Evolutionary conservation across 345 rosid species (phyloP).

Genomic region (Crucihimalaya himalaica): DNA sequence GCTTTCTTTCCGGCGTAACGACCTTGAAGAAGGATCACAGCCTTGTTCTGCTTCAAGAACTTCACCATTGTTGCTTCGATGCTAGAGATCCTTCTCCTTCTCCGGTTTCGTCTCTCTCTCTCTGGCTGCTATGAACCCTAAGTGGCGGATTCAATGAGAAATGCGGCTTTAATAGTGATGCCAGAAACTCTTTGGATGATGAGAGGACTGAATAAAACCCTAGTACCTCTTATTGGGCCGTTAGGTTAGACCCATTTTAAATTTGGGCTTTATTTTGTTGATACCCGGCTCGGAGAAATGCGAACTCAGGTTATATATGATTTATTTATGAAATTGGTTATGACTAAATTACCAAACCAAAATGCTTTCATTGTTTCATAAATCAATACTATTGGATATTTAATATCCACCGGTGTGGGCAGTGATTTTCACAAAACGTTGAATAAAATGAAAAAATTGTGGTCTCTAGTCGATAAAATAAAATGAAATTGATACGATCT

Average conservation of each 20-base stretch:
- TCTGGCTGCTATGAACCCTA: slow-evolving; percentile 32
- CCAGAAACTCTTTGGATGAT: neutral
- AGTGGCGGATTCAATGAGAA: neutral
- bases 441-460: too few species aligned
- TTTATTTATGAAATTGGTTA: too few species aligned
- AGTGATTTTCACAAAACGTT: too few species aligned
- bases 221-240: slow-evolving; percentile 19
- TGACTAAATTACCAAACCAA: too few species aligned
- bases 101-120: neutral
- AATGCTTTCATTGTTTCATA: too few species aligned
- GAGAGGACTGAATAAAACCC: neutral
- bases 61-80: slow-evolving; percentile 32
- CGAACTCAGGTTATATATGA: too few species aligned
- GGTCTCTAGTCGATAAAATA: too few species aligned
- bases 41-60: slow-evolving; percentile 51
- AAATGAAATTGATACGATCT: too few species aligned
- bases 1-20: slow-evolving; percentile 62
- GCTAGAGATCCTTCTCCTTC: slow-evolving; percentile 17
- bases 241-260: neutral
- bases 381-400: too few species aligned
- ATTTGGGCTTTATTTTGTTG: neutral
- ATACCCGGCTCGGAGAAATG: neutral
- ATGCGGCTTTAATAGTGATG: slow-evolving; percentile 22
- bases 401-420: too few species aligned
- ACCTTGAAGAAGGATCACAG: slow-evolving; percentile 61